phyloP scores from a whole-genome alignment of 2,329 filamentous ascomycete species.

The Xylaria sp. region DNA sequence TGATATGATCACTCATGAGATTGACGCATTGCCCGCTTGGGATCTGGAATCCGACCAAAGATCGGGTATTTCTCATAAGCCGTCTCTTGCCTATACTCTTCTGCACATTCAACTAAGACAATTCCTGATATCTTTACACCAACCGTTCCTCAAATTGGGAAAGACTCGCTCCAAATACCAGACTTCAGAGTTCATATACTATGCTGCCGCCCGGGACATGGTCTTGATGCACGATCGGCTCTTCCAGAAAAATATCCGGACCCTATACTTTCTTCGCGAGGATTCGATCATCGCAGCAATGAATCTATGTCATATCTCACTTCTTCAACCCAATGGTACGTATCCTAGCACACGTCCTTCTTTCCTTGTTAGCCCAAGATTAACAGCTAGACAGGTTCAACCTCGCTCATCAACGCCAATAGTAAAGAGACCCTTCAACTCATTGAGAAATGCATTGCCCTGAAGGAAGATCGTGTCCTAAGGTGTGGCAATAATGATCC shows the following conservation, averaged over 20 bases:
- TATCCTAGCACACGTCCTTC: too few species aligned
- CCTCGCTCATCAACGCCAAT: conserved; percentile 68
- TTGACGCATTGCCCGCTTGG: conserved; percentile 65
- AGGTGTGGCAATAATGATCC: conserved; percentile 69
- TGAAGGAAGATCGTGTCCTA: conserved; percentile 66
- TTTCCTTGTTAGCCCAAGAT: conserved; percentile 4
- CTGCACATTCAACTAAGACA: conserved; percentile 66
- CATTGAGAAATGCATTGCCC: conserved; percentile 64
- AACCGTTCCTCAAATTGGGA: conserved; percentile 64
- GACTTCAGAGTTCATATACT: conserved; percentile 67
- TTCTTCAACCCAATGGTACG: conserved; percentile 60
- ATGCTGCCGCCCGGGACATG: conserved; percentile 66
- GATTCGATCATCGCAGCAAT: conserved; percentile 65
- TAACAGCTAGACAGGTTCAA: conserved; percentile 50
- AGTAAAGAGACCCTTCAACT: conserved; percentile 64
- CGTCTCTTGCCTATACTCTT: conserved; percentile 63
- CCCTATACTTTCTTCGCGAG: conserved; percentile 65
- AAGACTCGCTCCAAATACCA: conserved; percentile 66
- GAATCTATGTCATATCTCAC: conserved; percentile 65
- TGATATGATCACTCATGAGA: conserved; percentile 65
- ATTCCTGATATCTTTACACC: conserved; percentile 66
- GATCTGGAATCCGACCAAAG: conserved; percentile 48
- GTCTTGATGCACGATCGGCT: conserved; percentile 67
- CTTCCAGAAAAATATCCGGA: conserved; percentile 62
- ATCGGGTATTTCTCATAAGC: conserved; percentile 55